Evolutionary conservation across 2,329 filamentous ascomycete species (phyloP), one percentile per base, ranked within the genome.

Genomic region (Diaporthe vaccinii): DNA sequence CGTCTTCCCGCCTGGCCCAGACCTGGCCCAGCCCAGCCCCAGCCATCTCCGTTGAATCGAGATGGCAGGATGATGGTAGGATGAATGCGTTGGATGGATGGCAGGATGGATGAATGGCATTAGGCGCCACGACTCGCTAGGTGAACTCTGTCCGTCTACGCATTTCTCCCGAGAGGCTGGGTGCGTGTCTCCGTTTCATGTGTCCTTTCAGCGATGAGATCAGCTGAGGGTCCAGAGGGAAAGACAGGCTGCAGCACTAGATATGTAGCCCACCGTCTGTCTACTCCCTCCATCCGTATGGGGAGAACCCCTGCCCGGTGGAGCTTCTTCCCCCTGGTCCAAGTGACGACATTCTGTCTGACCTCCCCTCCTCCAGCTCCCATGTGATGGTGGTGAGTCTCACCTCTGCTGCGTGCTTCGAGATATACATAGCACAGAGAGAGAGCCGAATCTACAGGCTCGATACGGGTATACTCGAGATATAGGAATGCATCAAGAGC

Each of bases 301-400:
- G 62, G 36, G 62, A 51, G 15, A 53, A 39, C 22, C 22, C 46
- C 46, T 68, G 46, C 31, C 22, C 10, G 22, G 65, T 69, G 65
- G 65, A 39, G 49, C 49, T 68, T 7, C n/a, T 55, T 3, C n/a
- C 49, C 65, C 65, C 65, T 28, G 65, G 65, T 69, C 65, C 2
- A 28, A 36, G 65, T 69, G 65, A 69, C 65, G 65, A 69, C 65
- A 69, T 69, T 20, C 53, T 69, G 65, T 69, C 65, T 69, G 34
- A 69, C 34, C 20, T 25, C 22, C 46, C 46, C 49, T 55, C 65
- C 49, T 41, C 49, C 49, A 69, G 5, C 49, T 69, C 49, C 6
- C 34, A 69, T 55, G 65, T 69, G 65, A 41, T 55, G 65, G 46
- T 39, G 15, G 36, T 39, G 36, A 12, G 65, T 55, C 65, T 68